A percentile compares a stretch with the other conserved stretches of the same genome.
Evolutionary conservation across 177 flowering plant genomes (phyloP).

Genomic region (Telopea speciosissima): DNA sequence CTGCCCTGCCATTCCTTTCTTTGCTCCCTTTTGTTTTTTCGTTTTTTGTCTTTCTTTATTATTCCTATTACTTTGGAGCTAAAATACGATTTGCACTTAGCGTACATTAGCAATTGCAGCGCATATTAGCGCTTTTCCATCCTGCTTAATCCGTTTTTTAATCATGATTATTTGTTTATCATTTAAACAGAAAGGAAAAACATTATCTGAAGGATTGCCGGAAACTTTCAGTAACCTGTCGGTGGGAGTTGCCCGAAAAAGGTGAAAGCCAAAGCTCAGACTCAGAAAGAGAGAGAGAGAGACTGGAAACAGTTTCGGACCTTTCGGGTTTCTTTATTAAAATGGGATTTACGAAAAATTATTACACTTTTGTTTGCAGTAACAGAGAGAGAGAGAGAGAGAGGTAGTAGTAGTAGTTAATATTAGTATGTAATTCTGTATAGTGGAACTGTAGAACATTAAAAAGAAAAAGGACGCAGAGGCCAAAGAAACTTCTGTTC

Average conservation of each 20-base stretch:
- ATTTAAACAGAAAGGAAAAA: conserved; percentile 3
- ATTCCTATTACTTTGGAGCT: too few relatives aligned
- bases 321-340: neutral
- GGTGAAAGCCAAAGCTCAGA: conserved; percentile 3
- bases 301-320: neutral
- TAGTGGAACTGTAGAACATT: too few relatives aligned
- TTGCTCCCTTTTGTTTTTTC: too few relatives aligned
- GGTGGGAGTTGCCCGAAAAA: conserved; percentile 29
- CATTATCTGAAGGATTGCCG: conserved; percentile 16
- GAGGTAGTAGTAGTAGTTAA: too few relatives aligned
- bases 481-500: conserved; percentile 41
- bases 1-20: too few relatives aligned
- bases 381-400: neutral
- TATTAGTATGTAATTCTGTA: too few relatives aligned
- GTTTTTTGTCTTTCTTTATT: neutral
- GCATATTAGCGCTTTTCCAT: neutral
- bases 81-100: neutral
- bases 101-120: neutral
- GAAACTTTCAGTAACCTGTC: conserved; percentile 32
- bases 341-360: neutral
- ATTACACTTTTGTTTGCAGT: neutral
- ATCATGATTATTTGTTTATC: neutral
- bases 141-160: neutral
- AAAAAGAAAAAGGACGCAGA: conserved; percentile 23
- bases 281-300: conserved; percentile 1